phyloP scores from a whole-genome alignment of 2,329 filamentous ascomycete species.

The Ilyonectria robusta region DNA sequence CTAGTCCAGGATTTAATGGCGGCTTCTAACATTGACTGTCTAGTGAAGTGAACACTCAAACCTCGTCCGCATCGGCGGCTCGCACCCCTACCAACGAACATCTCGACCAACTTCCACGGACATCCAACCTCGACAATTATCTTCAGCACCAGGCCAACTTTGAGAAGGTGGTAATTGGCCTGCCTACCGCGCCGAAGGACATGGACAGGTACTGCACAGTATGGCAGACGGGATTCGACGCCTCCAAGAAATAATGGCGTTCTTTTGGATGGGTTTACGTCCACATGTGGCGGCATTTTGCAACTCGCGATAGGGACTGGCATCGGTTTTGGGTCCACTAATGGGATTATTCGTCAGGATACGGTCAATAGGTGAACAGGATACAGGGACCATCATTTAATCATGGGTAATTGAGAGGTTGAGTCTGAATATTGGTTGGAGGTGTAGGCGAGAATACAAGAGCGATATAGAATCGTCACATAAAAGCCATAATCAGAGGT shows the following conservation, averaged over 20 bases:
- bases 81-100: not conserved
- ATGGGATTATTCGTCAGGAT: not conserved
- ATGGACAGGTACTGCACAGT: conserved; percentile 2
- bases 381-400: too few species aligned
- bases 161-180: not conserved
- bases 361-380: not conserved
- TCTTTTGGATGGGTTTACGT: not conserved
- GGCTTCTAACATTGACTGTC: not conserved
- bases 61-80: not conserved
- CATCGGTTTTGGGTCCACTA: not conserved
- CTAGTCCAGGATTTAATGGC: not conserved
- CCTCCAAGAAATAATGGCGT: conserved; percentile 4
- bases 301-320: not conserved
- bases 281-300: not conserved
- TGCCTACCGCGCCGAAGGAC: not conserved
- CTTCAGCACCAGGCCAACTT: conserved; percentile 3
- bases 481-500: too few species aligned
- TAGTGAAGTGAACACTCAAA: not conserved
- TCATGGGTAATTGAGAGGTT: too few species aligned
- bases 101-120: not conserved
- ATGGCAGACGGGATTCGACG: conserved; percentile 17
- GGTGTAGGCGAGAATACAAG: too few species aligned
- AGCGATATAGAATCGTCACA: too few species aligned
- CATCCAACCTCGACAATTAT: not conserved
- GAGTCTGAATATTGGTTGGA: too few species aligned